Conservation (phyloP, 495 filamentous ascomycete species). For the Cudoniella acicularis region DNA sequence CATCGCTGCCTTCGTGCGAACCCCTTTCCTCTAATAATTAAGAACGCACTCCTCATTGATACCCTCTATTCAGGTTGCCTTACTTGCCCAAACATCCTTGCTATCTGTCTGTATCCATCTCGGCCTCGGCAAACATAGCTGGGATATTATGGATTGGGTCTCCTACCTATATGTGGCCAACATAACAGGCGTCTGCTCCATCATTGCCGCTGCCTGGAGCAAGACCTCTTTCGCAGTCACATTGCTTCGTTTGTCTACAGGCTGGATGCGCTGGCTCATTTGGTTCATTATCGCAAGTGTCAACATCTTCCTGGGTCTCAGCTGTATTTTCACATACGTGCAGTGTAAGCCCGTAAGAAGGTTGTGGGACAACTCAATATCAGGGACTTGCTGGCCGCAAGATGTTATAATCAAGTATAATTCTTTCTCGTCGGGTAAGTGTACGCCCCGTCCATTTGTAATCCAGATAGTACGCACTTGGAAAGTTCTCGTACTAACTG, state of each 20-base stretch:
- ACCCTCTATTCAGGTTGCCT: neutral
- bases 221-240: neutral
- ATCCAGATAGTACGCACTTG: neutral
- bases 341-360: slow-evolving; percentile 33
- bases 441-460: neutral
- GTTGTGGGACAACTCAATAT: slow-evolving; percentile 27
- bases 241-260: slow-evolving; percentile 26
- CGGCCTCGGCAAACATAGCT: slow-evolving; percentile 2
- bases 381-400: slow-evolving; percentile 35
- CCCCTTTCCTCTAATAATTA: neutral
- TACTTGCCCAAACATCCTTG: neutral
- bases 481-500: slow-evolving; percentile 4
- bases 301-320: slow-evolving; percentile 35
- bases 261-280: slow-evolving; percentile 26
- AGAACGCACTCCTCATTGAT: neutral
- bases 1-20: neutral
- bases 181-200: slow-evolving; percentile 9
- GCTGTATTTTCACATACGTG: slow-evolving; percentile 37
- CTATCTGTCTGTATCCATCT: slow-evolving; percentile 3
- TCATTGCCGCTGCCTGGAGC: slow-evolving; percentile 7
- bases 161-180: neutral
- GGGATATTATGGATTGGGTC: neutral
- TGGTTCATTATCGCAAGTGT: slow-evolving; percentile 32
- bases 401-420: slow-evolving; percentile 24
- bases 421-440: slow-evolving; percentile 31